Conservation (phyloP, 805 yeast genomes). For the Dipodascopsis tothii region DNA sequence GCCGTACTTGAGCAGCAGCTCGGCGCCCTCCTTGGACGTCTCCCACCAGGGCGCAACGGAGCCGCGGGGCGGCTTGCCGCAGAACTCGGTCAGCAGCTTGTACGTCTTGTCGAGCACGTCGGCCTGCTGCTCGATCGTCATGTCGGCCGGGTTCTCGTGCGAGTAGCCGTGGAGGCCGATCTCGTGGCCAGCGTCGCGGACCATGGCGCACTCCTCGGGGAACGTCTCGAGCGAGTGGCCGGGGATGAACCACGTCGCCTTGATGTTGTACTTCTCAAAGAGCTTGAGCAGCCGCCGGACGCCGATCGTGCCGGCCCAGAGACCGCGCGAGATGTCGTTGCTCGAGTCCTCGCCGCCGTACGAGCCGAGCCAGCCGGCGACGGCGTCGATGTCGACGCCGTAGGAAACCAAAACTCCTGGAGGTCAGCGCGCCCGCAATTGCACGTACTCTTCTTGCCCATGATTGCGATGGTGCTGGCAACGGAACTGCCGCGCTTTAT, state of each 20-base stretch:
- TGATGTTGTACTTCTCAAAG: slow-evolving; percentile 33
- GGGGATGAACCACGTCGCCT: slow-evolving; percentile 37
- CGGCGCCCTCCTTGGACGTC: slow-evolving; percentile 32
- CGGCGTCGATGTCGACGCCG: slow-evolving; percentile 37
- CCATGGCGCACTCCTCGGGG: slow-evolving; percentile 34
- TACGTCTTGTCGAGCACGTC: slow-evolving; percentile 33
- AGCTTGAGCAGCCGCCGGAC: slow-evolving; percentile 33
- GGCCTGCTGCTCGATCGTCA: slow-evolving; percentile 34
- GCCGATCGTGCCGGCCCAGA: slow-evolving; percentile 36
- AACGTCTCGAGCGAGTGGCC: slow-evolving; percentile 37
- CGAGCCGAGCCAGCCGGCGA: slow-evolving; percentile 36
- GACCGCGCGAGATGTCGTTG: slow-evolving; percentile 35
- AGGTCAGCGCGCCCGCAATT: neutral
- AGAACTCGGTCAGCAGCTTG: slow-evolving; percentile 31
- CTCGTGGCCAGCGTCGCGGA: slow-evolving; percentile 35
- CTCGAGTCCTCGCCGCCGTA: slow-evolving; percentile 36
- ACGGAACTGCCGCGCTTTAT: no score
- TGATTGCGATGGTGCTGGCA: slow-evolving; percentile 3
- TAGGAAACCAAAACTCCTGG: slow-evolving; percentile 33
- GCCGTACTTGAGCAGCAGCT: slow-evolving; percentile 33
- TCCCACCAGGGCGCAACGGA: slow-evolving; percentile 38
- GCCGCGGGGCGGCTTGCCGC: slow-evolving; percentile 35
- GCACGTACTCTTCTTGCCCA: slow-evolving; percentile 24
- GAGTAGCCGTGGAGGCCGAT: slow-evolving; percentile 36
- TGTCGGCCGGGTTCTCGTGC: slow-evolving; percentile 35